Evolutionary conservation across 345 rosid species (phyloP).

Genomic region (Limnanthes douglasii): DNA sequence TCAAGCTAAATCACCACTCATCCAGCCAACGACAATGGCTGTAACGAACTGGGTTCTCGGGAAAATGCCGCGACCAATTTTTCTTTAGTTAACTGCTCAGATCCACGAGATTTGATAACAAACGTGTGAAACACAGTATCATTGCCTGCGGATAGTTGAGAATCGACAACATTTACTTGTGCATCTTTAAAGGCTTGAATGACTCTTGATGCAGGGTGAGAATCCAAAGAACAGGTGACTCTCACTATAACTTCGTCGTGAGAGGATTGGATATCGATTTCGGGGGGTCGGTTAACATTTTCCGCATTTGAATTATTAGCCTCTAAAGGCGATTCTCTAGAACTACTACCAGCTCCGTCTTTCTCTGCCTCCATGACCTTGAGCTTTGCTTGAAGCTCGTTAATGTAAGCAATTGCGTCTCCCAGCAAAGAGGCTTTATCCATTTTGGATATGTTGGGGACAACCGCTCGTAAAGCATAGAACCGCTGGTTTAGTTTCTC

Average conservation of each 20-base stretch:
- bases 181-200: conserved; percentile 66
- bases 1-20: too few relatives aligned
- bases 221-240: conserved; percentile 58
- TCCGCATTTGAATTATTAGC: conserved; percentile 14
- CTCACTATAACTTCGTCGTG: conserved; percentile 54
- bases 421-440: conserved; percentile 92
- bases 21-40: conserved; percentile 40
- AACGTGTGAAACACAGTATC: conserved; percentile 60
- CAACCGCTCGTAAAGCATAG: conserved; percentile 86
- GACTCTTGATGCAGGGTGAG: conserved; percentile 71
- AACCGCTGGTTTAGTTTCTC: conserved; percentile 94
- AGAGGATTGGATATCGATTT: conserved; percentile 45
- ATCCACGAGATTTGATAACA: conserved; percentile 54
- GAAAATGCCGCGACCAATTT: conserved; percentile 56
- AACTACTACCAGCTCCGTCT: conserved; percentile 29
- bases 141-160: conserved; percentile 47
- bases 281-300: conserved; percentile 14
- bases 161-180: conserved; percentile 40
- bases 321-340: conserved; percentile 20
- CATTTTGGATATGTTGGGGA: conserved; percentile 98
- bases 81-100: conserved; percentile 74
- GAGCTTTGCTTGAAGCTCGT: conserved; percentile 83
- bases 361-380: conserved; percentile 65
- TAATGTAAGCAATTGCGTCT: conserved; percentile 88
- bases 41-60: conserved; percentile 31